These are phyloP conservation scores for Boletus tomentosulus DNA, from an alignment of 768 basidiomycete species.

Conservation along the genomic window DNA sequence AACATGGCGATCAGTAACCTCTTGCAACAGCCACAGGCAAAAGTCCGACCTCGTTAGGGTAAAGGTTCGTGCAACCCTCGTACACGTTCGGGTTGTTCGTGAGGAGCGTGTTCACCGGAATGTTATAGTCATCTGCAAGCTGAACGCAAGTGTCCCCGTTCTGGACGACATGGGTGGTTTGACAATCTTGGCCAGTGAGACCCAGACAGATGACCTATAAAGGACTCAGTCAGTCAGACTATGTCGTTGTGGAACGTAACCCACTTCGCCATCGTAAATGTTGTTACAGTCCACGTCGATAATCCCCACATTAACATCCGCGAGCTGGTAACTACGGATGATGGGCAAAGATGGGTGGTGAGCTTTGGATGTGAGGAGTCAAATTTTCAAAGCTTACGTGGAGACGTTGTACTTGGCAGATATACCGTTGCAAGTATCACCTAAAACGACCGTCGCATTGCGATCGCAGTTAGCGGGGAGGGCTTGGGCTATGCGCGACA, in stretches of 20 bases:
- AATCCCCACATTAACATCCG: background rate
- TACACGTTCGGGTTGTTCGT: slow-evolving; percentile 67
- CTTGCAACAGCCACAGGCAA: background rate
- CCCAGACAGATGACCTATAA: slow-evolving; percentile 48
- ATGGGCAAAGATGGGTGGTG: background rate
- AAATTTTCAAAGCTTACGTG: slow-evolving; percentile 40
- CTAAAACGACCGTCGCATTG: slow-evolving; percentile 49
- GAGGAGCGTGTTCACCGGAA: slow-evolving; percentile 43
- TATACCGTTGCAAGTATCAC: slow-evolving; percentile 65
- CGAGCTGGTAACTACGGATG: slow-evolving; percentile 14
- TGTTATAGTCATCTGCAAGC: slow-evolving; percentile 40
- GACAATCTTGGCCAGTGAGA: slow-evolving; percentile 53
- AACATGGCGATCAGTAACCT: background rate
- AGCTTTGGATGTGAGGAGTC: background rate
- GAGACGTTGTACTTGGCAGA: slow-evolving; percentile 58
- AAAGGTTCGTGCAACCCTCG: slow-evolving; percentile 49
- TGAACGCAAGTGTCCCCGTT: slow-evolving; percentile 47
- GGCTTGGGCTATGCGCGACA: slow-evolving; percentile 41
- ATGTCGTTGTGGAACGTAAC: background rate
- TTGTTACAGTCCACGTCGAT: slow-evolving; percentile 42
- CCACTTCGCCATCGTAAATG: slow-evolving; percentile 48
- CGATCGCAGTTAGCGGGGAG: slow-evolving; percentile 51
- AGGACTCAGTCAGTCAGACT: background rate
- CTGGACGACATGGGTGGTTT: slow-evolving; percentile 42
- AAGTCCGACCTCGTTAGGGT: slow-evolving; percentile 49